Conservation (phyloP, 148 eudicot species). For the Vaccinium corymbosum region DNA sequence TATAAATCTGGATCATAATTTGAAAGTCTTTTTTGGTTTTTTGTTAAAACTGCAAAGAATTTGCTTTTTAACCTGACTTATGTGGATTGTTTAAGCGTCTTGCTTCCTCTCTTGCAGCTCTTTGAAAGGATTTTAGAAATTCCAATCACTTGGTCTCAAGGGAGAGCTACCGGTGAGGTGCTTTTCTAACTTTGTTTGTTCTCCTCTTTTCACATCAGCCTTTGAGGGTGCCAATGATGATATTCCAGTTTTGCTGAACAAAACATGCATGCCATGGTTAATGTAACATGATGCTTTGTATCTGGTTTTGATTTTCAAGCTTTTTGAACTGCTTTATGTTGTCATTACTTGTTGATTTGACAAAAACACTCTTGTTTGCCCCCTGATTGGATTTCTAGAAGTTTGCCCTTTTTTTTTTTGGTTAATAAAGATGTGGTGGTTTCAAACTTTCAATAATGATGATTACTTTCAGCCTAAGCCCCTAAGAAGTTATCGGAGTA, state of each 20-base stretch:
- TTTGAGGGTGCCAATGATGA: constrained; percentile 2
- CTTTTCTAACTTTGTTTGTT: constrained; percentile 41
- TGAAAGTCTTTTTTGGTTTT: not conserved
- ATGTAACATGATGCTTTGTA: not conserved
- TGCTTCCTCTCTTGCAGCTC: constrained; percentile 51
- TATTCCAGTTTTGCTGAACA: not conserved
- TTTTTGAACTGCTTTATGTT: not conserved
- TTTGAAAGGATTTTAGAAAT: constrained; percentile 94
- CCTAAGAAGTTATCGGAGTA: not conserved
- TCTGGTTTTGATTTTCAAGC: not conserved
- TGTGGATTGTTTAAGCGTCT: constrained; percentile 19
- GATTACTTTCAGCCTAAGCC: not conserved
- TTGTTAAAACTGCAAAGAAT: constrained; percentile 8
- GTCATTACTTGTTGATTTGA: not conserved
- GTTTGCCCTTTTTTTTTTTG: not conserved
- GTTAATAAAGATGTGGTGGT: not conserved
- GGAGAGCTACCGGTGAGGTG: constrained; percentile 99
- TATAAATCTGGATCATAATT: constrained; percentile 3
- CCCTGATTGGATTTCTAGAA: not conserved
- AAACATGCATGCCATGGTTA: not conserved
- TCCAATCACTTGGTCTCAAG: constrained; percentile 84
- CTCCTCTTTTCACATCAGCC: not conserved
- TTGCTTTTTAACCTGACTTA: constrained; percentile 12
- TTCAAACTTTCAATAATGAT: not conserved
- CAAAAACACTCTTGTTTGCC: not conserved